Percentiles rank a stretch among this genome's conserved stretches.
Conservation (phyloP, 306 rosid genomes). For the Astragalus membranaceus region DNA sequence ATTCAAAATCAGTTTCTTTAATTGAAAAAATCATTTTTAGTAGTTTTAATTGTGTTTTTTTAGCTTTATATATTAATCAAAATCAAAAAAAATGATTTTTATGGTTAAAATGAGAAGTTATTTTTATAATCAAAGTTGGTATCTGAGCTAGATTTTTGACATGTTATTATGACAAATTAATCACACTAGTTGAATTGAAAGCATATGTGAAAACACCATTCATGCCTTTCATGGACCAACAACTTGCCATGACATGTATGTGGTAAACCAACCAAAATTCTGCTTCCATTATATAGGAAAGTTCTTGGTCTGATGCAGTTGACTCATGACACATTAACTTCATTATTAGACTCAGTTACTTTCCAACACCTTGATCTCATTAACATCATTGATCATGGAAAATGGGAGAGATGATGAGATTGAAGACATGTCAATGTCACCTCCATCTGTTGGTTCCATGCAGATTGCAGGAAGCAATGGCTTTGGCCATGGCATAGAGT, state of each 20-base stretch:
- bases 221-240: conserved; percentile 17
- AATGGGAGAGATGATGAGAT: conserved; percentile 59
- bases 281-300: conserved; percentile 39
- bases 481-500: conserved; percentile 74
- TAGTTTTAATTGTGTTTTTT: no score
- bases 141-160: conserved; percentile 24
- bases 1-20: no score
- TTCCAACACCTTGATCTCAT: background rate
- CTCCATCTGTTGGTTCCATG: conserved; percentile 63
- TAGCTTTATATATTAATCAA: no score
- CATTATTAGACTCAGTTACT: conserved; percentile 9
- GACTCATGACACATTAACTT: conserved; percentile 23
- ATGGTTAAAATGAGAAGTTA: no score
- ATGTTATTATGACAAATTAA: conserved; percentile 28
- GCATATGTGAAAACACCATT: conserved; percentile 30
- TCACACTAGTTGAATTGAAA: conserved; percentile 36
- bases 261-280: conserved; percentile 55
- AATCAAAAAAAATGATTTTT: no score
- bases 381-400: conserved; percentile 47
- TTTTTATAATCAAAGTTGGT: no score
- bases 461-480: conserved; percentile 70
- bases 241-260: conserved; percentile 54
- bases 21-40: no score
- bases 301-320: conserved; percentile 44
- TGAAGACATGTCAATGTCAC: conserved; percentile 60